Base-by-base conservation (phyloP, 495 filamentous ascomycete species). In the Xylaria nigripes region DNA sequence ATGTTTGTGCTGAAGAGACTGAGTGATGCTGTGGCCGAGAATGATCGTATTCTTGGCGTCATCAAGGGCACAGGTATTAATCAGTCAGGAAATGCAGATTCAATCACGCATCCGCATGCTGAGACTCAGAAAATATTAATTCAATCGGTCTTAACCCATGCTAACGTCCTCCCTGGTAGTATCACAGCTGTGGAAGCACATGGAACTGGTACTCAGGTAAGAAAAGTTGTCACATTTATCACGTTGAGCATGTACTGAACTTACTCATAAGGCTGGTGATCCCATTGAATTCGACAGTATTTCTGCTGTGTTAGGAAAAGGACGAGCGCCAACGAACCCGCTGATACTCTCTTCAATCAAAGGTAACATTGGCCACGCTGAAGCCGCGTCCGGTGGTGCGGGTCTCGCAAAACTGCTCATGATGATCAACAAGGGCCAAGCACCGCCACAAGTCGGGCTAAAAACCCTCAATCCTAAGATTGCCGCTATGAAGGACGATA, bases 361-460 rank as follows among this genome's bases (percentile, higher is more conserved):
- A 57, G 70, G 86, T 3, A 91, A 90, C 52, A 75, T 92, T 51
- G 87, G 88, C 1, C 87, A 92, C 62, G 85, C 79, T 34, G 88
- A 93, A 62, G 83, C 86, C 23, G 85, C 80, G 0, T 13, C 23
- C 0, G 88, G 88, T 50, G 75, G 88, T 42, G 81, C 81, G 6
- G 75, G 81, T 6, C 67, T 93, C 21, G 73, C 87, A 57, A 93
- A 93, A 65, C 74, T 84, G 1, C 57, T 90, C 41, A 66, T 90
- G 61, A 89, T 90, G 84, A 70, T 91, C 70, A 70, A 79, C 58
- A 80, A 86, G 58, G 80, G 77, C 61, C 76, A 72, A 40, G 88
- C 92, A 36, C 86, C 86, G 6, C 82, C 85, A 6, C 85, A 88
- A 51, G 79, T 81, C 51, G 86, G 86, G 38, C 86, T 87, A 70